Percentiles rank a stretch among this genome's conserved stretches.
Evolutionary conservation across 352 stramenopile species (phyloP).

Genomic region (Phytophthora sojae): DNA sequence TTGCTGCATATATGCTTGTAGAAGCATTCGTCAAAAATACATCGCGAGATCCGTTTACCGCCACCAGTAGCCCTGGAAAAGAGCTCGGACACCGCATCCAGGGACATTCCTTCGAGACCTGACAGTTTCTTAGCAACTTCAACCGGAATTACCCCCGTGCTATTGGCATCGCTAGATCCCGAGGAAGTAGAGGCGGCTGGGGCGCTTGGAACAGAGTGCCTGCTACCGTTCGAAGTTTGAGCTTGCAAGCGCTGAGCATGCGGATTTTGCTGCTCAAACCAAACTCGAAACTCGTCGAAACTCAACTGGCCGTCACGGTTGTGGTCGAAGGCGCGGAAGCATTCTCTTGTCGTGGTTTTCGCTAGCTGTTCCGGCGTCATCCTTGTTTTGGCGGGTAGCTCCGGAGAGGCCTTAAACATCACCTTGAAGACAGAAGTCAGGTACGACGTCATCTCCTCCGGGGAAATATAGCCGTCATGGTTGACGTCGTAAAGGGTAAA

Average conservation of each 20-base stretch:
- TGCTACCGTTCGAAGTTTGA: slow-evolving; percentile 26
- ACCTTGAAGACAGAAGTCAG: slow-evolving; percentile 88
- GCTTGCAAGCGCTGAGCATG: slow-evolving; percentile 13
- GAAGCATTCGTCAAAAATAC: slow-evolving; percentile 79
- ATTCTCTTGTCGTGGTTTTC: slow-evolving; percentile 74
- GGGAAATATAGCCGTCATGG: slow-evolving; percentile 83
- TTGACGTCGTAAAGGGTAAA: slow-evolving; percentile 90
- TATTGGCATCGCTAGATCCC: slow-evolving; percentile 22
- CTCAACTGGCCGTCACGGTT: slow-evolving; percentile 82
- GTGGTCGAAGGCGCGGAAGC: slow-evolving; percentile 79
- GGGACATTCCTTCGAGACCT: slow-evolving; percentile 63
- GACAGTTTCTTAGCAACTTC: slow-evolving; percentile 79
- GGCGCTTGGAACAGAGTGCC: neutral
- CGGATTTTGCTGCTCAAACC: slow-evolving; percentile 73
- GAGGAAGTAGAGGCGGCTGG: slow-evolving; percentile 29
- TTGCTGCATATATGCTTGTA: slow-evolving; percentile 70
- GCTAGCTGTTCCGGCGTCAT: slow-evolving; percentile 75
- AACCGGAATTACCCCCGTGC: slow-evolving; percentile 52
- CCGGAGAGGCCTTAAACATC: slow-evolving; percentile 83
- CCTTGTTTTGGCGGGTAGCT: slow-evolving; percentile 59
- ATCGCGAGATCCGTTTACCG: slow-evolving; percentile 64
- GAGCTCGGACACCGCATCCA: slow-evolving; percentile 68
- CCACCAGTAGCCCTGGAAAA: slow-evolving; percentile 61
- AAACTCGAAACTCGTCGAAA: slow-evolving; percentile 83
- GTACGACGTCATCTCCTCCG: slow-evolving; percentile 84